Evolutionary conservation across 495 filamentous ascomycete genomes (phyloP).

Genomic region (Collariella sp.): DNA sequence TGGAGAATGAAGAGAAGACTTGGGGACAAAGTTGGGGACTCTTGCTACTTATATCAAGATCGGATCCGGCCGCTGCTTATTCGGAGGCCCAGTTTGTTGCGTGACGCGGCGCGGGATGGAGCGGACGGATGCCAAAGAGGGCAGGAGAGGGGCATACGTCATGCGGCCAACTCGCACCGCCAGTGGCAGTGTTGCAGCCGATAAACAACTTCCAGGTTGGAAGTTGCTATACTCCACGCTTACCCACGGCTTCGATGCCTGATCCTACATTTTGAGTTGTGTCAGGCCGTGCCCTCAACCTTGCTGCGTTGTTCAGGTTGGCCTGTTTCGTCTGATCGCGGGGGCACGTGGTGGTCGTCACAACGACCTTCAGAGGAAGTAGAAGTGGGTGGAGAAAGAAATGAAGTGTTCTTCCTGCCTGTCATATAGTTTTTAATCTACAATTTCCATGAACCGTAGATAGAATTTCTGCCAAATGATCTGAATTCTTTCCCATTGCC

Average conservation of each 20-base stretch:
- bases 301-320: too few species aligned
- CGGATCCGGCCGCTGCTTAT: neutral
- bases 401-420: too few species aligned
- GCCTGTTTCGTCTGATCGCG: too few species aligned
- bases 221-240: neutral
- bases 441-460: too few species aligned
- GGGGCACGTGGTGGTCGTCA: too few species aligned
- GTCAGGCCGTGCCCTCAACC: too few species aligned
- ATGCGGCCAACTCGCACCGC: neutral
- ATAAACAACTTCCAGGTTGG: neutral
- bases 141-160: slow-evolving; percentile 6
- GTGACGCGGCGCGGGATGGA: neutral
- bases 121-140: neutral
- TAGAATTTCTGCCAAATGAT: too few species aligned
- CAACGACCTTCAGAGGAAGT: too few species aligned
- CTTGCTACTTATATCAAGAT: slow-evolving; percentile 1
- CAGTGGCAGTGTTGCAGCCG: neutral
- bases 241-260: neutral
- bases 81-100: slow-evolving; percentile 7
- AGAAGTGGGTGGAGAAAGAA: too few species aligned
- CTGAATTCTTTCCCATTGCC: too few species aligned
- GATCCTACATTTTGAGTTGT: too few species aligned
- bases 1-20: neutral
- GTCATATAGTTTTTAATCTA: too few species aligned
- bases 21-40: neutral